phyloP scores from a whole-genome alignment of 2,329 filamentous ascomycete species.

The Xylaria sp. region DNA sequence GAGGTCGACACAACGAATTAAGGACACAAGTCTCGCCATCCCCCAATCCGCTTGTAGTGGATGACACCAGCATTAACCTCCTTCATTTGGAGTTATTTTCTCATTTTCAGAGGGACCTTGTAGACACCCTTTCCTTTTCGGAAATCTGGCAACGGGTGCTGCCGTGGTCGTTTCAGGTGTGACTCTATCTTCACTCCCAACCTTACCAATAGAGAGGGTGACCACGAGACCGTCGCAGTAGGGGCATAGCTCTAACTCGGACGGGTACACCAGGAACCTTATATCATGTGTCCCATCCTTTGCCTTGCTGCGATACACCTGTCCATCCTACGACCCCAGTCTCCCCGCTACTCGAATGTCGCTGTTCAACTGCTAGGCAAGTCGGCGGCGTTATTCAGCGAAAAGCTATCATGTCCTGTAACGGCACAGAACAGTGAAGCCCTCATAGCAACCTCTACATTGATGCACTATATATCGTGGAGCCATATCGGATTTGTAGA shows the following conservation, averaged over 20 bases:
- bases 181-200: neutral
- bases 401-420: constrained; percentile 5
- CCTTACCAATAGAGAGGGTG: neutral
- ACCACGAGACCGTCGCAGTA: neutral
- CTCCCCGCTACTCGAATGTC: constrained; percentile 14
- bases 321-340: constrained; percentile 16
- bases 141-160: constrained; percentile 24
- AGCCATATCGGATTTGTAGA: constrained; percentile 14
- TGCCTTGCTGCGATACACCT: constrained; percentile 27
- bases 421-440: constrained; percentile 20
- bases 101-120: constrained; percentile 26
- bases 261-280: constrained; percentile 12
- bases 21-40: neutral
- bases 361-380: constrained; percentile 14
- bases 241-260: constrained; percentile 4
- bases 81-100: constrained; percentile 31
- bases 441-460: constrained; percentile 20
- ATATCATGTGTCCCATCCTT: constrained; percentile 26
- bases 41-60: neutral
- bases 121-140: constrained; percentile 25
- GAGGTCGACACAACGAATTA: neutral
- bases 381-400: constrained; percentile 13
- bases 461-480: constrained; percentile 33
- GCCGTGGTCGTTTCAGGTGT: constrained; percentile 33
- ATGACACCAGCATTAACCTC: constrained; percentile 17